Evolutionary conservation across 805 yeast genomes (phyloP), one percentile per base, ranked within the genome.

Genomic region (Middelhovenomyces tepae): DNA sequence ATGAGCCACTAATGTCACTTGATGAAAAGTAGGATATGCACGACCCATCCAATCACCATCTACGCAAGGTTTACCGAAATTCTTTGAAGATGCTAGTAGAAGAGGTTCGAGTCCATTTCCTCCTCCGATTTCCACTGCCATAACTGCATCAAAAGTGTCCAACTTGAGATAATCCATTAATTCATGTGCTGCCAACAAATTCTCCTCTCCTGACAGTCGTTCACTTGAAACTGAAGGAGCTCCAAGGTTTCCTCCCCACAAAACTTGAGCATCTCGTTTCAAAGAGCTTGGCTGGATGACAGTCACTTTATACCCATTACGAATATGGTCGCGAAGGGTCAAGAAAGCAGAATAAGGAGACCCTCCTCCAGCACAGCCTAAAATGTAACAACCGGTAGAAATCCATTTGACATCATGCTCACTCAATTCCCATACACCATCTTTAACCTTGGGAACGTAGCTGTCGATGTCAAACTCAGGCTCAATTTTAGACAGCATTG

Each of bases 351-450:
- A 50, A 45, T 66, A 64, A 14, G 73, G 72, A 32, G 57, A 57
- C 24, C 73, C 73, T 19, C 73, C 73, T 8, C 73, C 73, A 3
- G 72, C 73, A 47, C 69, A 63, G 5, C 73, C 73, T 3, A 68
- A 53, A 34, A 67, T 64, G 40, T 67, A 67, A 16, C 62, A 48
- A n/a, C 73, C 74, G 31, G 63, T 57, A 21, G 60, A 45, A 8
- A 67, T 39, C 37, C 56, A 57, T 22, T 65, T 71, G 30, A 53
- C 40, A 46, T 67, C 73, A 2, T 47, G 48, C 38, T 57, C 69
- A 3, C 62, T 50, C 13, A 65, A 32, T 4, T 53, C 28, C 71
- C 71, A 66, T n/a, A n/a, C n/a, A n/a, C n/a, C n/a, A n/a, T n/a
- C n/a, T n/a, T n/a, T n/a, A n/a, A n/a, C n/a, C n/a, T n/a, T n/a